These are phyloP conservation scores for Fusarium nisikadoi DNA, from an alignment of 2,329 filamentous ascomycete genomes.

Conservation along the genomic window DNA sequence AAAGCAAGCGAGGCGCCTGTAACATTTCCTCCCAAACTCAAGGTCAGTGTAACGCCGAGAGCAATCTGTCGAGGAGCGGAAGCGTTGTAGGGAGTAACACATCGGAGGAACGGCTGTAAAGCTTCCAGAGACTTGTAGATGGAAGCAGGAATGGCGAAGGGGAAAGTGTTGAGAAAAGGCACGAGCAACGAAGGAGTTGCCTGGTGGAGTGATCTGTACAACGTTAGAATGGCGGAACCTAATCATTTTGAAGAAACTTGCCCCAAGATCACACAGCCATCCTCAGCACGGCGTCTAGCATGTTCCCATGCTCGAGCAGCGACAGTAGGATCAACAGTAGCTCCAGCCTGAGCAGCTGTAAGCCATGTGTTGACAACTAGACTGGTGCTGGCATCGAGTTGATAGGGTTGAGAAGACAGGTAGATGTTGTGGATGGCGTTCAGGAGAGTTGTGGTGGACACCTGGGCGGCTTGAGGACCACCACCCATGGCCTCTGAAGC, in stretches of 20 bases:
- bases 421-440: constrained; percentile 94
- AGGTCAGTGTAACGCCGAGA: constrained; percentile 81
- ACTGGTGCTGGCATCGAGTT: constrained; percentile 88
- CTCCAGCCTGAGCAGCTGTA: constrained; percentile 76
- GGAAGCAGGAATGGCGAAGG: constrained; percentile 78
- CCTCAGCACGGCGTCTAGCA: constrained; percentile 90
- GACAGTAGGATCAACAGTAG: constrained; percentile 81
- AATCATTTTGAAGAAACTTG: constrained; percentile 57
- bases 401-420: constrained; percentile 82
- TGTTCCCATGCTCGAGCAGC: constrained; percentile 94
- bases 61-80: constrained; percentile 82
- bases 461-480: constrained; percentile 77
- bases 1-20: constrained; percentile 80
- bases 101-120: constrained; percentile 85
- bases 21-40: constrained; percentile 83
- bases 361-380: constrained; percentile 96
- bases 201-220: constrained; percentile 82
- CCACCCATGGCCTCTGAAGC: constrained; percentile 71
- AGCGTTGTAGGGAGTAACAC: constrained; percentile 90
- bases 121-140: constrained; percentile 84
- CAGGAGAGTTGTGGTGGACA: constrained; percentile 91
- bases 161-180: constrained; percentile 84
- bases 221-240: constrained; percentile 18
- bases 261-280: constrained; percentile 92
- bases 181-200: constrained; percentile 86